Evolutionary conservation across 2,329 filamentous ascomycete species (phyloP).

Genomic region (Leptographium flavum): DNA sequence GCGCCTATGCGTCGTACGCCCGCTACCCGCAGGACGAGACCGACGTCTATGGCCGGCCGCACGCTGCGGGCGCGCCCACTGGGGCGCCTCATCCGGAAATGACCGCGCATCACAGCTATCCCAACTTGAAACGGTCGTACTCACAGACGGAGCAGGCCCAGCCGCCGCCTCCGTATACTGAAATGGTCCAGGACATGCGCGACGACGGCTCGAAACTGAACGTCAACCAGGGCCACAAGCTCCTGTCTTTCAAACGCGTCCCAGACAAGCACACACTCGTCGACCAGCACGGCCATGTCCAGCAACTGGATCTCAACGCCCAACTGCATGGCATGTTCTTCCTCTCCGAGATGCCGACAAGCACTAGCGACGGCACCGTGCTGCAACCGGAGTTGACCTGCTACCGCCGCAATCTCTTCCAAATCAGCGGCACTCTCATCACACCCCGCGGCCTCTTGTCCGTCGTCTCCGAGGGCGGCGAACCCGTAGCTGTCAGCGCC

Average conservation of each 20-base stretch:
- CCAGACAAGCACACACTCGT: conserved; percentile 47
- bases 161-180: conserved; percentile 33
- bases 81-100: conserved; percentile 22
- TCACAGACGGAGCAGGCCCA: conserved; percentile 33
- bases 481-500: conserved; percentile 66
- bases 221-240: conserved; percentile 46
- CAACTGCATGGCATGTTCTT: conserved; percentile 87
- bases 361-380: conserved; percentile 38
- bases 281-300: conserved; percentile 43
- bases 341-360: conserved; percentile 63
- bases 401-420: conserved; percentile 90
- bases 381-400: conserved; percentile 78
- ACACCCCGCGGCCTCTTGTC: conserved; percentile 65
- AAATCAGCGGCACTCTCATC: conserved; percentile 82
- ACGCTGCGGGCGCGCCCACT: conserved; percentile 5
- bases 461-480: conserved; percentile 69
- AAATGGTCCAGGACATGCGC: conserved; percentile 46
- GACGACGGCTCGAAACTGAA: conserved; percentile 43
- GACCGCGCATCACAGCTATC: conserved; percentile 36
- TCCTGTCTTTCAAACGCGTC: conserved; percentile 41
- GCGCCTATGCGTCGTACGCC: conserved; percentile 35
- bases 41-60: conserved; percentile 37
- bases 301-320: conserved; percentile 49
- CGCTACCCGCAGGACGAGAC: conserved; percentile 41
- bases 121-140: conserved; percentile 42